phyloP scores from a whole-genome alignment of 2,329 filamentous ascomycete species.

The Amesomyces nigricolor region DNA sequence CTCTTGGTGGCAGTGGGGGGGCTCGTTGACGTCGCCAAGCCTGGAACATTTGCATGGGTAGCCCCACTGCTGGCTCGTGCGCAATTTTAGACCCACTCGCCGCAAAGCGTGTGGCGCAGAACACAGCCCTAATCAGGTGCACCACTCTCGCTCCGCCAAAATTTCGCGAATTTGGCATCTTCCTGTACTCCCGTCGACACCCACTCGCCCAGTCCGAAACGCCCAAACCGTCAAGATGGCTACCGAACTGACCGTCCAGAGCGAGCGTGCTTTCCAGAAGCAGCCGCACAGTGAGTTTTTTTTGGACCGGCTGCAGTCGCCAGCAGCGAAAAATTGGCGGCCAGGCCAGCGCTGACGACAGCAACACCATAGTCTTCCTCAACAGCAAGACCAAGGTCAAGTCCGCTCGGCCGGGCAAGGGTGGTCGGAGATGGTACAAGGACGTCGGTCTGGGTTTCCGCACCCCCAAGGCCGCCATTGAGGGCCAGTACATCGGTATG shows the following conservation, averaged over 20 bases:
- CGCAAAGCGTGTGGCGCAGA: too few species aligned
- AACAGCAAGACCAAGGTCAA: constrained; percentile 91
- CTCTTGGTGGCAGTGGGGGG: too few species aligned
- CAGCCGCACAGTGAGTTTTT: constrained; percentile 72
- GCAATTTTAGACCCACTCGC: too few species aligned
- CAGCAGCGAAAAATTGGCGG: constrained; percentile 9
- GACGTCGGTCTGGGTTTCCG: constrained; percentile 99
- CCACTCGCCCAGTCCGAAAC: constrained; percentile 36
- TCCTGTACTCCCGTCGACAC: constrained; percentile 23
- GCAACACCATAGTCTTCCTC: constrained; percentile 62
- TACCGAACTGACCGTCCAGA: constrained; percentile 99
- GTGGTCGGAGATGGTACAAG: constrained; percentile 91
- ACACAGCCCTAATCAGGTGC: too few species aligned
- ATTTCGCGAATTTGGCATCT: constrained; percentile 27
- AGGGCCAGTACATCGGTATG: constrained; percentile 98
- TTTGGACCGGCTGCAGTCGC: constrained; percentile 1
- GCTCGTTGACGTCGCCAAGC: too few species aligned
- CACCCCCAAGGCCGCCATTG: constrained; percentile 97
- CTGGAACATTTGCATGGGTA: too few species aligned
- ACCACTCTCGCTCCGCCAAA: constrained; percentile 27
- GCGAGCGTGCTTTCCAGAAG: constrained; percentile 99
- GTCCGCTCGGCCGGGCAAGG: constrained; percentile 82
- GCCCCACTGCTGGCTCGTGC: neutral
- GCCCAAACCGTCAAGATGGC: constrained; percentile 64
- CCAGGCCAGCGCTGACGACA: constrained; percentile 18